phyloP scores from a whole-genome alignment of 495 filamentous ascomycete genomes.

The Aspergillus conjunctus region DNA sequence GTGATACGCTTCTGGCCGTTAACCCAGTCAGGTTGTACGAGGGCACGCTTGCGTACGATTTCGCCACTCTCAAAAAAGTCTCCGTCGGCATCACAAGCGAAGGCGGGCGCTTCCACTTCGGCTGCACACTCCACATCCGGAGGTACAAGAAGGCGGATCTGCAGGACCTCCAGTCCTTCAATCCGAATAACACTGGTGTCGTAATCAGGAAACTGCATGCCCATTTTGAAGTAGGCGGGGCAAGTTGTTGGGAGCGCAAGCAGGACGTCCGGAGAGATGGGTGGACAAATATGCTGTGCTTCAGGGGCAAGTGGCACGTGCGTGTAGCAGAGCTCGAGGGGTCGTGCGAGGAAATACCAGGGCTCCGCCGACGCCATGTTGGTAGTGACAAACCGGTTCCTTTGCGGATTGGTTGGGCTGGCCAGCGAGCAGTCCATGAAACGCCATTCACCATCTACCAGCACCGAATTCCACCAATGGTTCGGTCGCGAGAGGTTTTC shows the following conservation, averaged over 20 bases:
- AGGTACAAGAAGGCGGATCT: constrained; percentile 84
- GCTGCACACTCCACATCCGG: constrained; percentile 89
- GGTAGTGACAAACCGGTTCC: constrained; percentile 72
- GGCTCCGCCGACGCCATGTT: constrained; percentile 70
- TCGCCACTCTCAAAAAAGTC: constrained; percentile 95
- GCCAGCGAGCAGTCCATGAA: constrained; percentile 95
- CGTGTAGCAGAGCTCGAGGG: constrained; percentile 88
- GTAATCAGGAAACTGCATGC: constrained; percentile 77
- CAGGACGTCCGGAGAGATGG: constrained; percentile 78
- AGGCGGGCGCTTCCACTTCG: constrained; percentile 84
- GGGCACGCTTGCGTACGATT: constrained; percentile 76
- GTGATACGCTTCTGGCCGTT: constrained; percentile 85
- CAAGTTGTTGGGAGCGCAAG: constrained; percentile 82
- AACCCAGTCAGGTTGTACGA: constrained; percentile 92
- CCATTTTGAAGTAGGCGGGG: constrained; percentile 84
- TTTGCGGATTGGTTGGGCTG: constrained; percentile 81
- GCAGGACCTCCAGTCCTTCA: constrained; percentile 89
- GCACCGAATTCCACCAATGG: constrained; percentile 97
- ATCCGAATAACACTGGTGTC: constrained; percentile 85
- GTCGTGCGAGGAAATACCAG: constrained; percentile 90
- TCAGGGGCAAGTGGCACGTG: constrained; percentile 82
- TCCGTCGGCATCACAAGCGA: constrained; percentile 80
- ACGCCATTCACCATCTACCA: constrained; percentile 93
- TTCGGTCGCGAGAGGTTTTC: constrained; percentile 75
- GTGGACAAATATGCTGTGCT: constrained; percentile 92